phyloP scores from a whole-genome alignment of 129 eudicot genomes.

The Silybum marianum region DNA sequence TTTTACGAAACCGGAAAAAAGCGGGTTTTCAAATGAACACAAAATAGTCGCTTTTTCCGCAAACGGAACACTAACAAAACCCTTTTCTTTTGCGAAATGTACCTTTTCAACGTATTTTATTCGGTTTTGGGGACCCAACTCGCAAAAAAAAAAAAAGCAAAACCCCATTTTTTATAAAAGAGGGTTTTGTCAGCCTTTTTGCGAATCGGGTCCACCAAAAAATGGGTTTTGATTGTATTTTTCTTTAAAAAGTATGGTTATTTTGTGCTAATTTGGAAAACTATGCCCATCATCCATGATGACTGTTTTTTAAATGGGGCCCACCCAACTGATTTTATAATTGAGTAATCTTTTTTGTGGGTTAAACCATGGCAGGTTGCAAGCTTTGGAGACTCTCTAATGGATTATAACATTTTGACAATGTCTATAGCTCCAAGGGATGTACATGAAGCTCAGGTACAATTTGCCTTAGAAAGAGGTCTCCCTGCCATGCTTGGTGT shows the following conservation, averaged over 20 bases:
- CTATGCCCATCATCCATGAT: not conserved
- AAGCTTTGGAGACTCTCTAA: conserved; percentile 45
- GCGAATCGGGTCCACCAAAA: not conserved
- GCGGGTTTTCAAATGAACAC: no score
- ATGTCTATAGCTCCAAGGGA: conserved; percentile 51
- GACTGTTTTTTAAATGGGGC: conserved; percentile 18
- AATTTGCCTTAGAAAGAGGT: conserved; percentile 59
- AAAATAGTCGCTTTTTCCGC: no score
- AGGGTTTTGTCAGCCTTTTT: not conserved
- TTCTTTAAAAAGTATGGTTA: no score
- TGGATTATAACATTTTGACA: conserved; percentile 45
- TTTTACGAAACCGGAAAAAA: no score
- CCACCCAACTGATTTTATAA: conserved; percentile 21
- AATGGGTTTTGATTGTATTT: not conserved
- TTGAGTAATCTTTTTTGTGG: not conserved
- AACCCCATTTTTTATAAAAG: no score
- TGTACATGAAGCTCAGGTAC: conserved; percentile 51
- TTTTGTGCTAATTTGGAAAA: not conserved
- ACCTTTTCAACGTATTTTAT: no score
- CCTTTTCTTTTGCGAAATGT: no score
- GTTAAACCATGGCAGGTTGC: conserved; percentile 39
- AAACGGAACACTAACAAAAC: no score
- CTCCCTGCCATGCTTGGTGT: conserved; percentile 64
- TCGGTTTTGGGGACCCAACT: no score
- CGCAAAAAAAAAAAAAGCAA: no score